phyloP scores from a whole-genome alignment of 2,329 filamentous ascomycete genomes.

The Exophiala xenobiotica region DNA sequence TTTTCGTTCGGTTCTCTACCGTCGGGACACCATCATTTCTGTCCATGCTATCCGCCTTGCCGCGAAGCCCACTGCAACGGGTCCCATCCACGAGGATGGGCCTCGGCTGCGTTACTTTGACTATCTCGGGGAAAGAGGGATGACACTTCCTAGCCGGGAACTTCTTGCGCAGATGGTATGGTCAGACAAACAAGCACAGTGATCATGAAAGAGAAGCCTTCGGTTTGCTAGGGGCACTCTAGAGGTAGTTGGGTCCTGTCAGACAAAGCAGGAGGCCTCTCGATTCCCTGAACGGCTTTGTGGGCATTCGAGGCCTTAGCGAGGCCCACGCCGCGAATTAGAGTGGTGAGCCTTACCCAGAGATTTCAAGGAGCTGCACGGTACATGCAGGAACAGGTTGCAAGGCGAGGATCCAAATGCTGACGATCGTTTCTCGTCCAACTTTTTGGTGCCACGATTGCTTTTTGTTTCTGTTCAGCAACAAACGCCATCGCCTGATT shows the following conservation, averaged over 20 bases:
- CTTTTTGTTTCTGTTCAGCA: slow-evolving; percentile 10
- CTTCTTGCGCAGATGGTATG: background rate
- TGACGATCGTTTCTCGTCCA: slow-evolving; percentile 22
- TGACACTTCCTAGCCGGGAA: slow-evolving; percentile 18
- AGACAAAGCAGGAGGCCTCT: background rate
- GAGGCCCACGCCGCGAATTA: slow-evolving; percentile 16
- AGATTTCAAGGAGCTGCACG: slow-evolving; percentile 22
- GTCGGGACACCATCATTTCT: slow-evolving; percentile 8
- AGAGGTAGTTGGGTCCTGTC: background rate
- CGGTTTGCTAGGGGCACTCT: background rate
- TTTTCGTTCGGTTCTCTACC: slow-evolving; percentile 3
- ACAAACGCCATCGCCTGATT: slow-evolving; percentile 10
- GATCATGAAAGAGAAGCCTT: background rate
- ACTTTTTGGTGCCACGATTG: slow-evolving; percentile 19
- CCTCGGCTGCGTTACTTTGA: slow-evolving; percentile 14
- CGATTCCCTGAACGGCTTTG: background rate
- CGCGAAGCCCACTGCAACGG: slow-evolving; percentile 9
- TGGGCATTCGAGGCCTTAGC: slow-evolving; percentile 3
- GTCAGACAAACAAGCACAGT: background rate
- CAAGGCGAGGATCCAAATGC: slow-evolving; percentile 19
- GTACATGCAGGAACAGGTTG: slow-evolving; percentile 25
- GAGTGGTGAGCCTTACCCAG: slow-evolving; percentile 5
- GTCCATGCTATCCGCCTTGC: slow-evolving; percentile 7
- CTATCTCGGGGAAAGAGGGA: slow-evolving; percentile 15
- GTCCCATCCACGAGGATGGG: slow-evolving; percentile 19